Percentiles rank a stretch among this genome's conserved stretches.
phyloP scores from a whole-genome alignment of 176 grass and related monocot species.

The Eragrostis nindensis region DNA sequence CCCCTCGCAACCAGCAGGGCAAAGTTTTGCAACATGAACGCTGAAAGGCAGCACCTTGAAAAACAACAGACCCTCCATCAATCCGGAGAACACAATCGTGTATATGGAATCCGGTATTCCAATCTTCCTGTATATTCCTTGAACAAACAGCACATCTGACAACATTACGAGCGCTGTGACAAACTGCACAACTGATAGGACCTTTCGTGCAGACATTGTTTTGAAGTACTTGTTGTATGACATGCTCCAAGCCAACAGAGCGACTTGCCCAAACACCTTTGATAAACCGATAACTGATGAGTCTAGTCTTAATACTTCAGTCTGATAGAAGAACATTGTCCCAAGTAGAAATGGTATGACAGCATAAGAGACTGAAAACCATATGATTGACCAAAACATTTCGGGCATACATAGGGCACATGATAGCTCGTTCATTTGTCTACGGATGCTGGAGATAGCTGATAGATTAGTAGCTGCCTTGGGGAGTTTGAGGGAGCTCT shows the following conservation, averaged over 20 bases:
- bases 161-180: slow-evolving; percentile 62
- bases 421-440: slow-evolving; percentile 76
- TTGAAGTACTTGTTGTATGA: slow-evolving; percentile 84
- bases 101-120: slow-evolving; percentile 81
- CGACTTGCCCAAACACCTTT: slow-evolving; percentile 81
- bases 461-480: slow-evolving; percentile 50
- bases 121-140: slow-evolving; percentile 66
- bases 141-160: slow-evolving; percentile 84
- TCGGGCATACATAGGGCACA: slow-evolving; percentile 64
- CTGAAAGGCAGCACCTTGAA: slow-evolving; percentile 87
- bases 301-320: slow-evolving; percentile 78
- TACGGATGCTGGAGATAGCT: slow-evolving; percentile 54
- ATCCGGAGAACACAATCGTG: slow-evolving; percentile 77
- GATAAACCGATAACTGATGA: slow-evolving; percentile 87
- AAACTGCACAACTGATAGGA: slow-evolving; percentile 74
- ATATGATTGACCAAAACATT: slow-evolving; percentile 64
- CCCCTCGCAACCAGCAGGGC: slow-evolving; percentile 82
- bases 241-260: slow-evolving; percentile 85
- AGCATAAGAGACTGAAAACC: slow-evolving; percentile 86
- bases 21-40: slow-evolving; percentile 75
- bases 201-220: slow-evolving; percentile 62
- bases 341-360: slow-evolving; percentile 75
- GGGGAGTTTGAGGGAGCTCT: slow-evolving; percentile 85
- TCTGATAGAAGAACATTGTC: slow-evolving; percentile 99
- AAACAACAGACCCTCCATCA: slow-evolving; percentile 69